phyloP scores from a whole-genome alignment of 106 monocot species.

The Posidonia australis region DNA sequence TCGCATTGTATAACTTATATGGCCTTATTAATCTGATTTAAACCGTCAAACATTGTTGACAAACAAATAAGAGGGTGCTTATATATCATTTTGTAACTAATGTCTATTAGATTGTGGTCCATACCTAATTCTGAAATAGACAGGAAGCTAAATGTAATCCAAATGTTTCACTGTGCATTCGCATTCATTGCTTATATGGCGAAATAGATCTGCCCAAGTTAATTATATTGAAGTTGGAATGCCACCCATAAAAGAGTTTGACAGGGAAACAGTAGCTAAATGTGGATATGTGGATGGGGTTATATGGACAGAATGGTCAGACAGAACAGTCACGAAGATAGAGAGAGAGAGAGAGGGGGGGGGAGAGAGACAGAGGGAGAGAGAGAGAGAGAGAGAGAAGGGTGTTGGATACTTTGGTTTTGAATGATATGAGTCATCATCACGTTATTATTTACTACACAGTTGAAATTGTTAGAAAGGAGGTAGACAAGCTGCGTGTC shows the following conservation, averaged over 20 bases:
- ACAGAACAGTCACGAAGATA: not conserved
- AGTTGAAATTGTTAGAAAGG: not conserved
- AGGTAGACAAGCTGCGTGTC: constrained; percentile 1
- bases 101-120: not conserved
- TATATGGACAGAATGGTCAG: not conserved
- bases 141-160: not conserved
- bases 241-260: not conserved
- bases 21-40: not conserved
- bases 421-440: constrained; percentile 5
- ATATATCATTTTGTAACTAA: not conserved
- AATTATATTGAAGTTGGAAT: not conserved
- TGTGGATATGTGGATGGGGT: too few relatives aligned
- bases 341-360: not conserved
- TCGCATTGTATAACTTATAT: not conserved
- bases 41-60: too few relatives aligned
- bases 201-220: not conserved
- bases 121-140: too few relatives aligned
- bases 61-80: too few relatives aligned
- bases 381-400: not conserved
- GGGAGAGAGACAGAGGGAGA: not conserved
- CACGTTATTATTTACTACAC: constrained; percentile 1
- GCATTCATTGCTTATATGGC: not conserved
- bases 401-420: not conserved
- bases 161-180: not conserved
- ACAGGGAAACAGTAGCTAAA: too few relatives aligned